Evolutionary conservation across 2,329 filamentous ascomycete species (phyloP).

Genomic region (Fusarium nelsonii): DNA sequence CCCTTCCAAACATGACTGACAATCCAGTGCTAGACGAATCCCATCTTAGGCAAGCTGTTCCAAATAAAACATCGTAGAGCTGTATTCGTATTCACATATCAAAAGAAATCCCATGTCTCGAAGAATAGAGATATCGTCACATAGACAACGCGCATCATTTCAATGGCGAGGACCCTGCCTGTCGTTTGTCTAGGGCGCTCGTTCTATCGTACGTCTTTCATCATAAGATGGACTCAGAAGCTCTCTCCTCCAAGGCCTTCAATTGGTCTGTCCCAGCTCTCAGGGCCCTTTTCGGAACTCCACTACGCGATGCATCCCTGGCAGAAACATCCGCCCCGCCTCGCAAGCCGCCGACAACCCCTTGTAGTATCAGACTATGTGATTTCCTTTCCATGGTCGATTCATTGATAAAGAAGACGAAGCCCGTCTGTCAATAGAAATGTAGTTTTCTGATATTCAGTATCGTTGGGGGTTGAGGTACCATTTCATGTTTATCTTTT

Average conservation of each 20-base stretch:
- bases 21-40: slow-evolving; percentile 32
- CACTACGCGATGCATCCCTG: slow-evolving; percentile 30
- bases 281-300: slow-evolving; percentile 21
- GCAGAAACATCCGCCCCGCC: slow-evolving; percentile 34
- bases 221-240: slow-evolving; percentile 28
- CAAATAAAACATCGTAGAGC: not conserved
- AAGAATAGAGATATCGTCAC: not conserved
- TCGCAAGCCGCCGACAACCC: slow-evolving; percentile 40
- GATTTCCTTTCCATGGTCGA: slow-evolving; percentile 14
- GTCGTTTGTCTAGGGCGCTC: not conserved
- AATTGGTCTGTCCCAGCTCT: slow-evolving; percentile 35
- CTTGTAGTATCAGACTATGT: slow-evolving; percentile 38
- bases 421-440: not conserved
- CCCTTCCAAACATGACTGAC: slow-evolving; percentile 41
- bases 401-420: slow-evolving; percentile 36
- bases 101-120: not conserved
- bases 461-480: not conserved
- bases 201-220: slow-evolving; percentile 32
- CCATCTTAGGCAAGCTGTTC: not conserved
- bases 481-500: not conserved
- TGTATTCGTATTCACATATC: slow-evolving; percentile 31
- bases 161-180: slow-evolving; percentile 10
- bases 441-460: not conserved
- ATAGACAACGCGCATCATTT: not conserved
- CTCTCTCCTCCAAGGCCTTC: slow-evolving; percentile 1